phyloP scores from a whole-genome alignment of 305 asterid species.

The Andrographis paniculata region DNA sequence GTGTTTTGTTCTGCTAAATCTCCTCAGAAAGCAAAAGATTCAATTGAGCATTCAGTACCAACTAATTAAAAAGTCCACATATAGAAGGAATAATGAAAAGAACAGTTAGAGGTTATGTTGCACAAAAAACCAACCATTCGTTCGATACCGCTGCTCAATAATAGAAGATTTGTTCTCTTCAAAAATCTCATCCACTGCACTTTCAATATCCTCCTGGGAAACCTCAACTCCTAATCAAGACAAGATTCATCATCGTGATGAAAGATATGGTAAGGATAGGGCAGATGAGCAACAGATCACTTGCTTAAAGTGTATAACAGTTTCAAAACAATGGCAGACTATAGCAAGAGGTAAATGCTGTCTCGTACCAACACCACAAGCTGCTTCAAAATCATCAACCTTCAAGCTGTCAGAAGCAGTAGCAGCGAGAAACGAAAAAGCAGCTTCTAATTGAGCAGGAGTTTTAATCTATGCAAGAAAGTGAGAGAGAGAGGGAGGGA shows the following conservation, averaged over 20 bases:
- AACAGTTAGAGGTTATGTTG: neutral
- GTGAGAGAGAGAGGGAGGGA: neutral
- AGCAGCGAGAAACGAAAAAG: conserved; percentile 55
- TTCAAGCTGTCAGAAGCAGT: conserved; percentile 53
- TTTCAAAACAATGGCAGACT: no score
- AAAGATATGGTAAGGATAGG: no score
- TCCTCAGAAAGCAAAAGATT: no score
- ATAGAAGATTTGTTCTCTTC: conserved; percentile 56
- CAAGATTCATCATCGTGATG: no score
- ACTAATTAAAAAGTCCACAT: neutral
- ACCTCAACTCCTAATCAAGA: conserved; percentile 62
- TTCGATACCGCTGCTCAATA: conserved; percentile 78
- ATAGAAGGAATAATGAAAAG: neutral
- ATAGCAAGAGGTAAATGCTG: neutral
- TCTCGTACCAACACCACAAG: conserved; percentile 82
- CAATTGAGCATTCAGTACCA: no score
- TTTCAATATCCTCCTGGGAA: conserved; percentile 56
- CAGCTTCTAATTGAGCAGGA: conserved; percentile 90
- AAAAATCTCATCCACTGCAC: conserved; percentile 54
- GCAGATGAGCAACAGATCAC: no score
- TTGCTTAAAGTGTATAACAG: no score
- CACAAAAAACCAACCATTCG: conserved; percentile 35
- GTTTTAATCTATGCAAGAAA: conserved; percentile 58
- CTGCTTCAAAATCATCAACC: conserved; percentile 59
- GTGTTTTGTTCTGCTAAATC: no score